phyloP scores from a whole-genome alignment of 192 early-diverging fungal species.

The Geosiphon pyriformis region DNA sequence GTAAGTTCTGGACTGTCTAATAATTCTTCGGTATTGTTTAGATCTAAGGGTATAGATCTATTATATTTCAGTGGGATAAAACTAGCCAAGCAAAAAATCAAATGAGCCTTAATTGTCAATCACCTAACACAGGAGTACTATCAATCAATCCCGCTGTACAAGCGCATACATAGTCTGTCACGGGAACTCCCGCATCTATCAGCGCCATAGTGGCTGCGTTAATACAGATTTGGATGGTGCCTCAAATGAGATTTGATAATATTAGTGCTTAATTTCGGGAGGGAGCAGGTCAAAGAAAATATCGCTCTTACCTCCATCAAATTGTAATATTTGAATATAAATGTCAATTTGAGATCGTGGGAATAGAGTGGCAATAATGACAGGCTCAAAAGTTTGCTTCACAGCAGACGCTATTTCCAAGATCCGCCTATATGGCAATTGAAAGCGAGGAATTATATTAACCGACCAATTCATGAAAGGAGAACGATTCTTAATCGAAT shows the following conservation, averaged over 20 bases:
- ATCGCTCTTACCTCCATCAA: slow-evolving; percentile 71
- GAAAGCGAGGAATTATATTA: background rate
- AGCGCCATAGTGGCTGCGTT: slow-evolving; percentile 81
- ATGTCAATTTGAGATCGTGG: slow-evolving; percentile 91
- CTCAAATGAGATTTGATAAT: too few species aligned
- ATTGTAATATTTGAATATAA: slow-evolving; percentile 86
- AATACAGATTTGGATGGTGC: slow-evolving; percentile 64
- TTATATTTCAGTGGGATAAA: background rate
- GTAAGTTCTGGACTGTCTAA: slow-evolving; percentile 85
- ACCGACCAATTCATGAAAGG: slow-evolving; percentile 1
- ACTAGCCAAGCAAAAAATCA: background rate
- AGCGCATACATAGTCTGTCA: slow-evolving; percentile 82
- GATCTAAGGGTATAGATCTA: slow-evolving; percentile 43
- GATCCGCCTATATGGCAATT: slow-evolving; percentile 51
- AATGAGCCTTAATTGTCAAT: background rate
- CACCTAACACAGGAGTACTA: slow-evolving; percentile 65
- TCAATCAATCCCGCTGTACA: slow-evolving; percentile 83
- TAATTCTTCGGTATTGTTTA: slow-evolving; percentile 86
- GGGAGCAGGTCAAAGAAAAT: too few species aligned
- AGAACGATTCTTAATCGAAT: background rate
- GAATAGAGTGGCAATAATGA: slow-evolving; percentile 66
- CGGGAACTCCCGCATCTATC: slow-evolving; percentile 76
- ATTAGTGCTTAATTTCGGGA: too few species aligned
- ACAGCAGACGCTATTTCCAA: slow-evolving; percentile 82
- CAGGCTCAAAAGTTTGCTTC: slow-evolving; percentile 88